These are phyloP conservation scores for Rhodosporidiobolus sp. DNA, from an alignment of 768 basidiomycete genomes.

Conservation along the genomic window DNA sequence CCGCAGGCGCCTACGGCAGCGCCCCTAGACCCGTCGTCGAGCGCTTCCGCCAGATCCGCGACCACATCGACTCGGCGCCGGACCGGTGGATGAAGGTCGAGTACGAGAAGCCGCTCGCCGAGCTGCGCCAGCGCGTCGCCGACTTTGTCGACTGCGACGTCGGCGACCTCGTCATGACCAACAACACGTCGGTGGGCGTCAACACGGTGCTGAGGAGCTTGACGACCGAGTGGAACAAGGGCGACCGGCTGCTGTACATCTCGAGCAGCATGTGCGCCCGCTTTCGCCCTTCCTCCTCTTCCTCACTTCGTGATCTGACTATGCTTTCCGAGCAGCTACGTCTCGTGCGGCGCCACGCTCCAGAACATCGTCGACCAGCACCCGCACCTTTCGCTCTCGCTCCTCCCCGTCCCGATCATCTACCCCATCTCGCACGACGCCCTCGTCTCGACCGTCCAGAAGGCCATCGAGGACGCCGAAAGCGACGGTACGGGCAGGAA, in stretches of 20 bases:
- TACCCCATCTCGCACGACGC: constrained; percentile 36
- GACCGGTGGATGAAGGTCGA: constrained; percentile 32
- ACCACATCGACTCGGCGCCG: constrained; percentile 5
- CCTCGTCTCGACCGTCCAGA: constrained; percentile 3
- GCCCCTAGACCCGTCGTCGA: constrained; percentile 29
- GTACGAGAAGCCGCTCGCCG: constrained; percentile 17
- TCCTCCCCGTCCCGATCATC: constrained; percentile 31
- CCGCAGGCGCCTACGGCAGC: constrained; percentile 35
- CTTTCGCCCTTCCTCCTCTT: not conserved
- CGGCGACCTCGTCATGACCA: constrained; percentile 38
- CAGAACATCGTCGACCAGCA: constrained; percentile 36
- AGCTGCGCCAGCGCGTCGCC: constrained; percentile 10
- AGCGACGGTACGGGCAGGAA: constrained; percentile 20
- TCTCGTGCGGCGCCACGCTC: constrained; percentile 25
- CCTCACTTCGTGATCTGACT: not conserved
- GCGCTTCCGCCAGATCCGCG: constrained; percentile 5
- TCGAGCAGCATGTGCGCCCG: constrained; percentile 21
- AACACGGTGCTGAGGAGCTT: constrained; percentile 30
- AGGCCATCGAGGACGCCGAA: constrained; percentile 34
- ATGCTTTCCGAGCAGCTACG: constrained; percentile 24
- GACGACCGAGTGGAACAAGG: constrained; percentile 33
- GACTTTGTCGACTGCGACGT: constrained; percentile 34
- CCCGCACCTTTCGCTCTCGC: constrained; percentile 24
- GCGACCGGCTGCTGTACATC: constrained; percentile 38
- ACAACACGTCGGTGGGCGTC: constrained; percentile 38